Conservation (phyloP, 352 stramenopile genomes). For the Peronospora destructor region DNA sequence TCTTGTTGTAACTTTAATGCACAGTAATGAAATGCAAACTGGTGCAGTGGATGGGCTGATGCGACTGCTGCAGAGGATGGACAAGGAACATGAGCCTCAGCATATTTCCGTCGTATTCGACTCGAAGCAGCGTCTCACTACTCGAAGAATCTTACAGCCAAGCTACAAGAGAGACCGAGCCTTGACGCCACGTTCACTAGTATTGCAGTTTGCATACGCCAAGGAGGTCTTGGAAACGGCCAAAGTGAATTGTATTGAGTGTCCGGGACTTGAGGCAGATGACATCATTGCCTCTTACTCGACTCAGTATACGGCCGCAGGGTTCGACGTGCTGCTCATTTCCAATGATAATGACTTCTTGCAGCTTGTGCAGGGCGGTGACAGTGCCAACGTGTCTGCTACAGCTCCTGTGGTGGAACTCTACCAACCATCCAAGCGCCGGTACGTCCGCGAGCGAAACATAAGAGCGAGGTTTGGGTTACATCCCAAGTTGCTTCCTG, state of each 20-base stretch:
- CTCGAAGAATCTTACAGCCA: conserved; percentile 40
- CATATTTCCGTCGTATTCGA: conserved; percentile 63
- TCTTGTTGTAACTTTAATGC: background rate
- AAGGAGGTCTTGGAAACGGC: conserved; percentile 22
- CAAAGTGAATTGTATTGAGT: conserved; percentile 45
- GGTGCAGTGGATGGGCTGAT: conserved; percentile 44
- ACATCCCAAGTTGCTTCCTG: conserved; percentile 43
- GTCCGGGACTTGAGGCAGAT: conserved; percentile 49
- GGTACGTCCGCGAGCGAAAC: conserved; percentile 58
- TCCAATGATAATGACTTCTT: conserved; percentile 73
- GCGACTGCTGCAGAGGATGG: conserved; percentile 36
- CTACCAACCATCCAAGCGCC: conserved; percentile 67
- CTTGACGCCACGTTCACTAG: conserved; percentile 34
- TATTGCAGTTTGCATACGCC: conserved; percentile 39
- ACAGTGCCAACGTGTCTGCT: conserved; percentile 1
- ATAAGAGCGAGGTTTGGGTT: conserved; percentile 53
- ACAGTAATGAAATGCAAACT: conserved; percentile 32
- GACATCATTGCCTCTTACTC: conserved; percentile 65
- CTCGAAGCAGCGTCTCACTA: conserved; percentile 37
- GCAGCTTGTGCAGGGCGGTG: conserved; percentile 39
- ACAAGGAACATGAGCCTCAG: conserved; percentile 38
- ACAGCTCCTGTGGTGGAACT: conserved; percentile 38
- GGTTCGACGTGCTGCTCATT: conserved; percentile 53
- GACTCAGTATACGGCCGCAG: conserved; percentile 29
- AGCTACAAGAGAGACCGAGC: conserved; percentile 43